Base-by-base conservation (phyloP, 148 eudicot genomes). In the Nepenthes mirabilis region DNA sequence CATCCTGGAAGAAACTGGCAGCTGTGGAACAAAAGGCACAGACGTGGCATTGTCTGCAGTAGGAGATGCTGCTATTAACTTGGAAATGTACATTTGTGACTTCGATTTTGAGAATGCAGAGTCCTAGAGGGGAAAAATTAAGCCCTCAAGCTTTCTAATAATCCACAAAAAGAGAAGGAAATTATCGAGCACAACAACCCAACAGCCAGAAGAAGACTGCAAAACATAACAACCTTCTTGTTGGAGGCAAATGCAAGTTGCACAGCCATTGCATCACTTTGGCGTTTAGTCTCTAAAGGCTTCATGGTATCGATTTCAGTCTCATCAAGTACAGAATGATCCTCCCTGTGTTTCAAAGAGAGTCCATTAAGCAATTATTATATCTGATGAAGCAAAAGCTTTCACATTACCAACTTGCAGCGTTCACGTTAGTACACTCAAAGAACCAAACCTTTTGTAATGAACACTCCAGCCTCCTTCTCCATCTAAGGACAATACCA, bases 381-480 rank as follows among this genome's bases (percentile, higher is more conserved):
- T 52, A 12, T 32, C 6, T 5, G 5, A 36, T 3, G 37, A 43
- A 53, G 36, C 51, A 62, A 54, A 58, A 40, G 8, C 23, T 23
- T 23, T 23, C 8, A 40, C 45, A 40, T 40, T 23, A 40, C 8
- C 45, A 40, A 40, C 45, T 23, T 40, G 45, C 45, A 49, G 14
- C 52, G 11, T 49, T 11, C 13, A 49, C 3, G 3, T n/a, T 49
- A 49, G 52, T 2, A 6, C n/a, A 49, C 12, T n/a, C 14, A n/a
- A 2, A 12, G 1, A 59, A 59, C 68, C 52, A 66, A 93, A 95
- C 89, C 79, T 77, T 23, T 77, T 88, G 71, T 83, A 71, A 70
- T 83, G 85, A 65, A 88, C 91, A 66, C 82, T 79, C 96, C 98
- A 93, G 56, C 98, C 91, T 69, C 98, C 98, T 78, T 93, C 98